Conservation (phyloP, 768 basidiomycete genomes). For the Boletus barrowsii region DNA sequence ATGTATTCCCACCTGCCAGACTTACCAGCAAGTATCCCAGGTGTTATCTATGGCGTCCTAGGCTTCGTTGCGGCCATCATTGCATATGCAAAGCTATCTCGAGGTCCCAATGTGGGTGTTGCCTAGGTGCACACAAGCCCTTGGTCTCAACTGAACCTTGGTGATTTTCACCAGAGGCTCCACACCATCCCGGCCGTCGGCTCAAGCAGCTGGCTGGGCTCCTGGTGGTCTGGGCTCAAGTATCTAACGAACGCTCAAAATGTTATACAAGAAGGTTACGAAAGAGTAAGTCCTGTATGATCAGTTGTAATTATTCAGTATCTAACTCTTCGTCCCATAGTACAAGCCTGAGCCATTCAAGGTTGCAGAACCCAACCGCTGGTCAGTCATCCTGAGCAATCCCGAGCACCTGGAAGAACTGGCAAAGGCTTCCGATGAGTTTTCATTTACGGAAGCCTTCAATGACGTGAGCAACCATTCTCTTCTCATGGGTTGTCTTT, state of each 20-base stretch:
- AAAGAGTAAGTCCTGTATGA: background rate
- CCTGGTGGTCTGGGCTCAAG: background rate
- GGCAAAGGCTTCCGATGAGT: background rate
- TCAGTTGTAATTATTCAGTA: background rate
- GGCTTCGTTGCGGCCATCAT: background rate
- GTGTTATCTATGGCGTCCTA: background rate
- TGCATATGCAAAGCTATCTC: background rate
- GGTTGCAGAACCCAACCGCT: background rate
- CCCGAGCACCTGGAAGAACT: background rate
- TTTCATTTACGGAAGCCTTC: slow-evolving; percentile 17
- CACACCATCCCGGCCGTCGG: background rate
- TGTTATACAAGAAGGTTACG: background rate
- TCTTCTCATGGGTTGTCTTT: background rate
- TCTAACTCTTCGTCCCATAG: background rate
- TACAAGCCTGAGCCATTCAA: background rate
- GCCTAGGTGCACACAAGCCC: background rate
- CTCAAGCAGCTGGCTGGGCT: background rate
- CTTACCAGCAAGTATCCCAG: background rate
- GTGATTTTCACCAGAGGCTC: background rate
- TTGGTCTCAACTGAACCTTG: background rate
- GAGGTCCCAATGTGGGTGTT: background rate
- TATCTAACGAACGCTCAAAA: background rate
- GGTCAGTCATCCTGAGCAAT: background rate
- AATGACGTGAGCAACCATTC: slow-evolving; percentile 28
- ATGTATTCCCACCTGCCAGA: background rate